A percentile compares a stretch with the other conserved stretches of the same genome.
phyloP scores from a whole-genome alignment of 768 basidiomycete genomes.

The Sporobolomyces roseus region DNA sequence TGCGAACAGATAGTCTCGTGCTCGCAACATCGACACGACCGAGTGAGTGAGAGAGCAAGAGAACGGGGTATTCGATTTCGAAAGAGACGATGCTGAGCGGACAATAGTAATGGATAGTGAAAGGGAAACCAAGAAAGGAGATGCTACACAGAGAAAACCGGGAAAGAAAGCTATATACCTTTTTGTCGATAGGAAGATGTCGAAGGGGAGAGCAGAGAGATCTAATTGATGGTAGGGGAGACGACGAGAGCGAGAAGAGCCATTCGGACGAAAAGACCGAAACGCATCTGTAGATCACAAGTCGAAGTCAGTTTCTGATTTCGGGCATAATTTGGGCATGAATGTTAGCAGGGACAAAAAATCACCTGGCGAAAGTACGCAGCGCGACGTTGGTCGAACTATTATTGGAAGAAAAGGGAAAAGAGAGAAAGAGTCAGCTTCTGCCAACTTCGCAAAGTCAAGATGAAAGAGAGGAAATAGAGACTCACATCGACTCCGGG shows the following conservation, averaged over 20 bases:
- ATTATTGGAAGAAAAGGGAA: constrained; percentile 45
- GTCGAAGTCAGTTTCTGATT: constrained; percentile 47
- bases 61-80: too few relatives aligned
- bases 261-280: constrained; percentile 91
- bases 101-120: too few relatives aligned
- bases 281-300: constrained; percentile 97
- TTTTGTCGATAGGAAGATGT: too few relatives aligned
- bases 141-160: too few relatives aligned
- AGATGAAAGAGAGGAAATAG: background rate
- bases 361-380: constrained; percentile 87
- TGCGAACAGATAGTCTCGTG: too few relatives aligned
- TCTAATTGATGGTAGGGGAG: constrained; percentile 10
- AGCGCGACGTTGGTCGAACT: constrained; percentile 87
- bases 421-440: background rate
- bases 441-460: too few relatives aligned
- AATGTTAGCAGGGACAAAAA: background rate
- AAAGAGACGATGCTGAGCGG: too few relatives aligned
- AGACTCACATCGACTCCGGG: constrained; percentile 82
- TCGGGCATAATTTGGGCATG: too few relatives aligned
- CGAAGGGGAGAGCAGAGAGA: background rate
- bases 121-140: too few relatives aligned
- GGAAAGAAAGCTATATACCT: too few relatives aligned
- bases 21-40: too few relatives aligned
- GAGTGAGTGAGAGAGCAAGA: too few relatives aligned
- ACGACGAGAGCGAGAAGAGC: constrained; percentile 70